Evolutionary conservation across 768 basidiomycete species (phyloP), one percentile per base, ranked within the genome.

Genomic region (Rhodotorula toruloides): DNA sequence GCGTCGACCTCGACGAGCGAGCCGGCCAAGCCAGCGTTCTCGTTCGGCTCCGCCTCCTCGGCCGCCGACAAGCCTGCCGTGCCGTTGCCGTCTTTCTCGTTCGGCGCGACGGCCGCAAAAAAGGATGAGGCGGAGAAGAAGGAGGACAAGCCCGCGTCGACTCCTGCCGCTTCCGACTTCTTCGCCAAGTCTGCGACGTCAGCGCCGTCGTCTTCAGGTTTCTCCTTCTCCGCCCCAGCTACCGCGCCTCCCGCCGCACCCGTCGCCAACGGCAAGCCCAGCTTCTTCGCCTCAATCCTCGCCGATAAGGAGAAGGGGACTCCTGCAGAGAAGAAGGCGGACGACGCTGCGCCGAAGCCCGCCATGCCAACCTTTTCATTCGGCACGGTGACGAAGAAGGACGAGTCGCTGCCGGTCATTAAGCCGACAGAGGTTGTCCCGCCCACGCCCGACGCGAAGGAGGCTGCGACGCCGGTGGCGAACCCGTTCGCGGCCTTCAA

Each of bases 211-310:
- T 29, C 27, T 16, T 55, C 62, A 6, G 25, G 46, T 7, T 56
- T 57, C 54, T 57, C 62, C 6, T 63, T 63, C 32, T 31, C 61
- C 54, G 25, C 57, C n/a, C 68, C 56, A 58, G 68, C 65, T 25
- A 54, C 54, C 19, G 57, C 46, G 16, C 25, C 53, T 2, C 14
- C 43, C 25, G 32, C 32, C 6, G 40, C 46, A 5, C 10, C 48
- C 31, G 14, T 2, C 21, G 37, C 13, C 14, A 49, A 29, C 31
- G 58, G 22, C 25, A 61, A 77, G 48, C 72, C 73, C 39, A 85
- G 88, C 73, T 91, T 91, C 78, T 91, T 93, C 78, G 81, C 82
- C 31, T 36, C 85, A 86, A 2, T 84, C 46, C 21, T 71, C 52
- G 58, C 46, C 25, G 58, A 61, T 29, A 64, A 60, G 43, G 22